Evolutionary conservation across 108 stramenopile species (phyloP).

Genomic region (Bacterosira constricta): DNA sequence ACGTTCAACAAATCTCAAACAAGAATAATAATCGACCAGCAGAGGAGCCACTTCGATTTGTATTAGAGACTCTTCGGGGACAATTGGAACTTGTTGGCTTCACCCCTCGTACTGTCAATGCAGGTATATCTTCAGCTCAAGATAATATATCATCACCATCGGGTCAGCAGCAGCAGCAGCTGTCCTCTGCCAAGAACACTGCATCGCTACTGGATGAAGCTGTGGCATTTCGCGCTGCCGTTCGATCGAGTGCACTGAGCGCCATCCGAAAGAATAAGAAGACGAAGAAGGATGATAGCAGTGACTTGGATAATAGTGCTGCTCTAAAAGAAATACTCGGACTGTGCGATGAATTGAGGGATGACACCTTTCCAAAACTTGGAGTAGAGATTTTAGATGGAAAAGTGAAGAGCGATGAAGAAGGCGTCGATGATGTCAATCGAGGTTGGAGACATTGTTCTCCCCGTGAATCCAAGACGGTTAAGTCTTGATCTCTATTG

Average conservation of each 20-base stretch:
- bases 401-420: slow-evolving; percentile 7
- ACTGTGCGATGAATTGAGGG: slow-evolving; percentile 75
- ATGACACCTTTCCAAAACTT: slow-evolving; percentile 54
- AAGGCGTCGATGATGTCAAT: not conserved
- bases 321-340: slow-evolving; percentile 52
- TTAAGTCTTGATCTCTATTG: too few relatives aligned
- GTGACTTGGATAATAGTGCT: slow-evolving; percentile 4
- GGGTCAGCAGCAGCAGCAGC: not conserved
- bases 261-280: slow-evolving; percentile 19
- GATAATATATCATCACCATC: not conserved
- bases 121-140: slow-evolving; percentile 41
- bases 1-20: slow-evolving; percentile 15
- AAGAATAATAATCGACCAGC: slow-evolving; percentile 8
- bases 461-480: slow-evolving; percentile 14
- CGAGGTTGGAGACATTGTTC: slow-evolving; percentile 37
- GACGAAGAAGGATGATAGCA: not conserved
- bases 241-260: slow-evolving; percentile 59
- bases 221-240: slow-evolving; percentile 60
- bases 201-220: slow-evolving; percentile 50
- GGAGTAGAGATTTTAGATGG: slow-evolving; percentile 75
- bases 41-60: slow-evolving; percentile 49
- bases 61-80: slow-evolving; percentile 49
- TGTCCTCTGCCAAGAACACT: slow-evolving; percentile 17
- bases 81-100: slow-evolving; percentile 74
- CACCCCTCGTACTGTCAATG: slow-evolving; percentile 53